Base-by-base conservation (phyloP, 164 flowering plant genomes). In the Cinnamomum micranthum region DNA sequence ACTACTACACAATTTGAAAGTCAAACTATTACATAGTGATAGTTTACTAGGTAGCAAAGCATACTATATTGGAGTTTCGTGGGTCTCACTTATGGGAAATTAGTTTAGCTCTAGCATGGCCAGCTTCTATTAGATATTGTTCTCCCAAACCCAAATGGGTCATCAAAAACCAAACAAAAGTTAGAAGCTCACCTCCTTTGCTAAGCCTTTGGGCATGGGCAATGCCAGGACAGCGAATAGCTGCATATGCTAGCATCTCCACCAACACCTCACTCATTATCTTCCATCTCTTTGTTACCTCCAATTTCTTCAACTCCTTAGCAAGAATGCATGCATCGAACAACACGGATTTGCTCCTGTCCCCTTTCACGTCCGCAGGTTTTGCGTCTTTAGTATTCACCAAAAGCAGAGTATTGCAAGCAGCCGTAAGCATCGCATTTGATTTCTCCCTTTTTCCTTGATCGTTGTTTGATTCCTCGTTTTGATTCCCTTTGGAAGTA, bases 341-440 rank as follows among this genome's bases (percentile, higher is more conserved):
- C 68, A 77, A 41, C n/a, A 78, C 83, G 12, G 80, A 78, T 23
- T 70, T 77, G 76, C 78, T 75, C 65, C 50, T 28, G 14, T 75
- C 80, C 65, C 76, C 83, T 65, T 78, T 77, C 15, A 77, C 74
- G 3, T 51, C n/a, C 3, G 17, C 59, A 2, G 78, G 75, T 2
- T 17, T 1, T 50, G 52, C 55, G 6, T 4, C 59, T 13, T n/a
- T 35, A 0, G 71, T 65, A 31, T 73, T 51, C 19, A 70, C 76
- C 4, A 7, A 35, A 3, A 74, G 50, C 15, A 80, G 62, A 60
- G 2, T n/a, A 1, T 14, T 5, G 20, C 75, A 71, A 31, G 13
- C 64, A 0, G 22, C 12, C 41, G 0, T 5, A 2, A 31, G 41
- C 28, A 1, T 4, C 20, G 12, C 25, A 59, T 50, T 28, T 10